A percentile compares a stretch with the other conserved stretches of the same genome.
phyloP scores from a whole-genome alignment of 805 yeast species.

The Yamadazyma ubonensis region DNA sequence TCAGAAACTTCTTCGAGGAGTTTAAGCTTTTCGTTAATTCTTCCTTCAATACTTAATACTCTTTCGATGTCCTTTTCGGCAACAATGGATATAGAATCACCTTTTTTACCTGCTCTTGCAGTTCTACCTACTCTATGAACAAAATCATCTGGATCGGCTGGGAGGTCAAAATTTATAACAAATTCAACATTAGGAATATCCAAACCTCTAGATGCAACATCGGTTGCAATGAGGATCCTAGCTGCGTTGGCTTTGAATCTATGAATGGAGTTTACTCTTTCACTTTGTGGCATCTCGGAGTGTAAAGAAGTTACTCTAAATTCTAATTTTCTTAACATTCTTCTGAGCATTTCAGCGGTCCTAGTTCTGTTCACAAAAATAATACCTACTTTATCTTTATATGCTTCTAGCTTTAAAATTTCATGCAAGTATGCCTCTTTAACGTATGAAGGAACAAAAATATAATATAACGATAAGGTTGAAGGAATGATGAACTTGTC shows the following conservation, averaged over 20 bases:
- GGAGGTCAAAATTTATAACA: conserved; percentile 89
- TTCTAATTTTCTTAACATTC: conserved; percentile 71
- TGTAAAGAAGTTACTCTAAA: conserved; percentile 86
- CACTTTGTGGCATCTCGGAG: conserved; percentile 91
- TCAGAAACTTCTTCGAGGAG: conserved; percentile 71
- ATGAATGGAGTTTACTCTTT: conserved; percentile 87
- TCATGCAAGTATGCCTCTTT: conserved; percentile 85
- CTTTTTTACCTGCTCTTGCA: conserved; percentile 93
- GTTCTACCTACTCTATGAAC: conserved; percentile 98
- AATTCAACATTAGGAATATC: conserved; percentile 92
- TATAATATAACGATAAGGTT: conserved; percentile 60
- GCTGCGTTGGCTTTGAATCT: conserved; percentile 95
- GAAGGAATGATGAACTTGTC: conserved; percentile 81
- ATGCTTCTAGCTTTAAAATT: conserved; percentile 60
- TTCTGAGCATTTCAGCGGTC: conserved; percentile 83
- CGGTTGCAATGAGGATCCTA: conserved; percentile 88
- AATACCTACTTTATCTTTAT: conserved; percentile 66
- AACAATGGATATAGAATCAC: conserved; percentile 79
- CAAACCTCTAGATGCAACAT: conserved; percentile 95
- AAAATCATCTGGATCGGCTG: conserved; percentile 94
- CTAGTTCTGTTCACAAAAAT: conserved; percentile 88
- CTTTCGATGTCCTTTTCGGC: conserved; percentile 83
- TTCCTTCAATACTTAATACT: conserved; percentile 79
- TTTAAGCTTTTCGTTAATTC: conserved; percentile 79
- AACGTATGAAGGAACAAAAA: conserved; percentile 82